These are phyloP conservation scores for Hypoxylon fuscum DNA, from an alignment of 495 filamentous ascomycete species.

Conservation along the genomic window DNA sequence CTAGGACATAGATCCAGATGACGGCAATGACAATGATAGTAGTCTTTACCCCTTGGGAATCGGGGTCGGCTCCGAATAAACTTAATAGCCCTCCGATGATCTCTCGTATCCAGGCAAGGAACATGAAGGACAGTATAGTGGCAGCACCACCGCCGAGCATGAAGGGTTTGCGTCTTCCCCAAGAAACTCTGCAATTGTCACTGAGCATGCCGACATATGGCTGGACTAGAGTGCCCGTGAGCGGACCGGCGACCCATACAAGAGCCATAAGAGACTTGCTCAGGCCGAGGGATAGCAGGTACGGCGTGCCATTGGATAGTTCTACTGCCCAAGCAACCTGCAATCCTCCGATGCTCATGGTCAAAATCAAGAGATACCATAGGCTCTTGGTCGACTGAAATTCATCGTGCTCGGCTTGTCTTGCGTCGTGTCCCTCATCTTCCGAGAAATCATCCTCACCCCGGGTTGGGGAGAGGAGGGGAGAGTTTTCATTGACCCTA, in stretches of 20 bases:
- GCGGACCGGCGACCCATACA: constrained; percentile 92
- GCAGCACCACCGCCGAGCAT: constrained; percentile 80
- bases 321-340: constrained; percentile 97
- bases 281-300: constrained; percentile 77
- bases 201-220: constrained; percentile 93
- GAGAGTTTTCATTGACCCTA: constrained; percentile 64
- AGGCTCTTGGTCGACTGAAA: constrained; percentile 73
- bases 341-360: constrained; percentile 82
- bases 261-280: constrained; percentile 93
- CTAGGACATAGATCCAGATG: constrained; percentile 83
- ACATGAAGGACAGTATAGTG: constrained; percentile 76
- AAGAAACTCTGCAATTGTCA: constrained; percentile 80
- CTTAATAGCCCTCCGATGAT: constrained; percentile 73
- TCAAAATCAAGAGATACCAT: constrained; percentile 85
- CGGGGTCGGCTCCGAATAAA: constrained; percentile 73
- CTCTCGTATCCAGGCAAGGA: constrained; percentile 84
- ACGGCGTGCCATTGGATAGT: constrained; percentile 81
- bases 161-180: constrained; percentile 89
- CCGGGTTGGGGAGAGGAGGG: constrained; percentile 62
- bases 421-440: constrained; percentile 33
- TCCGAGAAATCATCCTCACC: constrained; percentile 52
- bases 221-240: constrained; percentile 87
- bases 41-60: constrained; percentile 67
- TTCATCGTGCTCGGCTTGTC: constrained; percentile 52
- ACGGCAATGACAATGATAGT: constrained; percentile 76